These are phyloP conservation scores for Talaromyces trachyspermus DNA, from an alignment of 495 filamentous ascomycete species.

Conservation along the genomic window DNA sequence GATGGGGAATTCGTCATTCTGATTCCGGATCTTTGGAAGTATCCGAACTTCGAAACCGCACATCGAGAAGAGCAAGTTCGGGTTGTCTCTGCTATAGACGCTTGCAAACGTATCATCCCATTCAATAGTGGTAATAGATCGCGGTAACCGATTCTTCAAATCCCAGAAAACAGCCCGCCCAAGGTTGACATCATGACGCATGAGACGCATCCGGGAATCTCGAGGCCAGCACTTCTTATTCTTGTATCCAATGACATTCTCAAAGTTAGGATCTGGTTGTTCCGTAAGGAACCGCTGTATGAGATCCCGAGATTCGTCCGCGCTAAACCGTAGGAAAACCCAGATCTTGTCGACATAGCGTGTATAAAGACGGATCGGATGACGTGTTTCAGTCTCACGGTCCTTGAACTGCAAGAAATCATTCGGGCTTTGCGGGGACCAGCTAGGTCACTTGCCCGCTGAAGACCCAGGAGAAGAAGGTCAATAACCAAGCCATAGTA, in stretches of 20 bases:
- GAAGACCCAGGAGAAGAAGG: conserved; percentile 82
- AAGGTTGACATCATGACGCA: conserved; percentile 98
- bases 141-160: conserved; percentile 89
- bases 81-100: conserved; percentile 97
- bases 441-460: conserved; percentile 93
- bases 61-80: conserved; percentile 97
- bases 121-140: conserved; percentile 93
- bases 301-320: conserved; percentile 90
- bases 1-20: conserved; percentile 91
- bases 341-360: conserved; percentile 97
- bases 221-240: conserved; percentile 99
- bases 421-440: conserved; percentile 93
- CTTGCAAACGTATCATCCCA: conserved; percentile 99
- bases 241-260: conserved; percentile 97
- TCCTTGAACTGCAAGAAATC: conserved; percentile 98
- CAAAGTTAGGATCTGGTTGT: conserved; percentile 98
- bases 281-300: conserved; percentile 98
- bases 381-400: conserved; percentile 78
- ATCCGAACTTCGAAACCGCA: conserved; percentile 97
- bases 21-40: conserved; percentile 89
- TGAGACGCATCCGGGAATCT: conserved; percentile 94
- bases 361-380: conserved; percentile 94
- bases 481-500: conserved; percentile 97
- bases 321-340: conserved; percentile 91
- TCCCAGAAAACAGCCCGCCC: conserved; percentile 99